Conservation (phyloP, 179 eudicot species). For the Spinacia oleracea region DNA sequence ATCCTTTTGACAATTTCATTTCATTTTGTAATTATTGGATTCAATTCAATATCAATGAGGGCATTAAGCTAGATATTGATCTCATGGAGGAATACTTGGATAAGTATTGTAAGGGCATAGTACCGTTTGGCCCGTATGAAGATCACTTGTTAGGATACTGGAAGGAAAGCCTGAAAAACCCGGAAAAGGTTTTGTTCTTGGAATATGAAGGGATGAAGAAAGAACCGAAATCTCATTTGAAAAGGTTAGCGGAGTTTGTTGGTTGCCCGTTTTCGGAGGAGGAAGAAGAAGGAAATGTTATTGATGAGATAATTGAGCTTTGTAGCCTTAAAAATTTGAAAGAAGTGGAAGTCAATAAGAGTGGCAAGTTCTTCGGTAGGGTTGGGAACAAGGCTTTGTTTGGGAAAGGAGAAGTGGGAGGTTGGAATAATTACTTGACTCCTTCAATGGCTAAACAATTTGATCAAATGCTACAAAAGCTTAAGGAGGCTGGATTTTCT, state of each 20-base stretch:
- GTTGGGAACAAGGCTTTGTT: constrained; percentile 33
- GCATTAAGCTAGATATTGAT: not conserved
- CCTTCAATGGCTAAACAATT: constrained; percentile 20
- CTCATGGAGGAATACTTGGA: constrained; percentile 30
- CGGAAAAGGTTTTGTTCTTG: constrained; percentile 32
- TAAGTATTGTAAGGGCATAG: constrained; percentile 31
- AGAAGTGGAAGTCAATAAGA: constrained; percentile 33
- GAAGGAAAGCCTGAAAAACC: constrained; percentile 22
- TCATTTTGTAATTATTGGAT: constrained; percentile 33
- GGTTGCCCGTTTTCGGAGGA: constrained; percentile 28
- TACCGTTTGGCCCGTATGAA: constrained; percentile 36
- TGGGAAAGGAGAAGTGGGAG: constrained; percentile 36
- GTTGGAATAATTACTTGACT: constrained; percentile 33
- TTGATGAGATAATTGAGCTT: constrained; percentile 29
- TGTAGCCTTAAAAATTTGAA: constrained; percentile 34
- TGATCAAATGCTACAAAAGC: constrained; percentile 22
- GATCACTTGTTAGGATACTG: constrained; percentile 37
- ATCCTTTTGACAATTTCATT: constrained; percentile 37
- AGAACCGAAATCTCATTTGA: constrained; percentile 25
- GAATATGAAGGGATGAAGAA: constrained; percentile 37
- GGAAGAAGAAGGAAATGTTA: constrained; percentile 28
- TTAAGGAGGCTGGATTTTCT: not conserved
- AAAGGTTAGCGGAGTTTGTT: constrained; percentile 27
- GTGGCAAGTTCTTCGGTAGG: constrained; percentile 24
- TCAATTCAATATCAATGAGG: constrained; percentile 22